Conservation (phyloP, 2,329 filamentous ascomycete species). For the Pseudogymnoascus sp. region DNA sequence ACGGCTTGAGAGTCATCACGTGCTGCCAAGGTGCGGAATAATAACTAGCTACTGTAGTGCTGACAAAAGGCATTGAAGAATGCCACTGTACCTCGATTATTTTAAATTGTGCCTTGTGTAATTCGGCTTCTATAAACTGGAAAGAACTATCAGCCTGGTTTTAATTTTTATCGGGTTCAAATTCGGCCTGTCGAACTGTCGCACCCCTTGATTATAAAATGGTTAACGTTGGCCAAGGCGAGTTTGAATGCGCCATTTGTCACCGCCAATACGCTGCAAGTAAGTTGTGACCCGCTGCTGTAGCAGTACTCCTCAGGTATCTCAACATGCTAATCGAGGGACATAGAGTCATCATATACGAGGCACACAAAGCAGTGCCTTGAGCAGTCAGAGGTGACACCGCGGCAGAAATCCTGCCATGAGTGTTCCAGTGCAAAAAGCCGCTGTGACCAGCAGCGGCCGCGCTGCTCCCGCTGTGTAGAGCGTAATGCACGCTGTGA, state of each 20-base stretch:
- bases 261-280: conserved; percentile 10
- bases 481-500: conserved; percentile 17
- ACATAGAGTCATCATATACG: conserved; percentile 9
- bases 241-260: conserved; percentile 10
- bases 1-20: background rate
- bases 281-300: background rate
- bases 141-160: background rate
- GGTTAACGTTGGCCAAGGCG: background rate
- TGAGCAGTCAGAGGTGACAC: background rate
- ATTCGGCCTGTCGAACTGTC: background rate
- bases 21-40: background rate
- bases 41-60: background rate
- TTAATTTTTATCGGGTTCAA: background rate
- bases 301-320: background rate
- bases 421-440: conserved; percentile 24
- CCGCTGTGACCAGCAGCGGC: conserved; percentile 24
- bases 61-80: conserved; percentile 6
- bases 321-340: background rate
- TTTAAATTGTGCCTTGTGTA: background rate
- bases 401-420: conserved; percentile 25
- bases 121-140: background rate
- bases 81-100: background rate
- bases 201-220: background rate
- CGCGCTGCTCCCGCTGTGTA: conserved; percentile 23
- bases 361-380: conserved; percentile 12